phyloP scores from a whole-genome alignment of 2,329 filamentous ascomycete species.

The Verticillium isaacii region DNA sequence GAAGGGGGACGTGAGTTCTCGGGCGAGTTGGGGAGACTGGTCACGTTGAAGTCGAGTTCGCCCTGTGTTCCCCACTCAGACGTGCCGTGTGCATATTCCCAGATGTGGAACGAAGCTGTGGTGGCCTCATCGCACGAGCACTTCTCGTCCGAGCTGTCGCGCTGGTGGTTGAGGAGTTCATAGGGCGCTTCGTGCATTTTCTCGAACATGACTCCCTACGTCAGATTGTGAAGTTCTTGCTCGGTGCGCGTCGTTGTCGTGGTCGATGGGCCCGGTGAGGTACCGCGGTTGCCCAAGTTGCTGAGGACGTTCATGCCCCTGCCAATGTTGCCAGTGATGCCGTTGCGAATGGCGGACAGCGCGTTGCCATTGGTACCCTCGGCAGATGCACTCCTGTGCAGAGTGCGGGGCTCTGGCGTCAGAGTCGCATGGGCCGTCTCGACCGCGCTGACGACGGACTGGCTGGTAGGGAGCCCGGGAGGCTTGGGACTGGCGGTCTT shows the following conservation, averaged over 20 bases:
- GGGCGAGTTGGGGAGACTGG: not conserved
- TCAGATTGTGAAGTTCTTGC: slow-evolving; percentile 41
- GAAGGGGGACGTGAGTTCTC: not conserved
- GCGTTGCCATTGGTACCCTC: slow-evolving; percentile 33
- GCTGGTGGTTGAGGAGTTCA: slow-evolving; percentile 18
- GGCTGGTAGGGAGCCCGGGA: slow-evolving; percentile 31
- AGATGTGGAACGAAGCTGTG: not conserved
- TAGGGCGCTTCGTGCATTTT: slow-evolving; percentile 24
- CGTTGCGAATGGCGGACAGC: slow-evolving; percentile 42
- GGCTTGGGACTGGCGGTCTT: slow-evolving; percentile 28
- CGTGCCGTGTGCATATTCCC: not conserved
- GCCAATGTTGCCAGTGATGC: slow-evolving; percentile 29
- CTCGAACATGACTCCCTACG: slow-evolving; percentile 36
- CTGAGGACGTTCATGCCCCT: slow-evolving; percentile 40
- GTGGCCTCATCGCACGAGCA: not conserved
- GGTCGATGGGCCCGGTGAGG: slow-evolving; percentile 13
- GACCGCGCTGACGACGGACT: slow-evolving; percentile 54
- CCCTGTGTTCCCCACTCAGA: slow-evolving; percentile 1
- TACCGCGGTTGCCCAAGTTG: slow-evolving; percentile 23
- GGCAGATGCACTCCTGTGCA: slow-evolving; percentile 40
- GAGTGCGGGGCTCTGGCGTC: slow-evolving; percentile 34
- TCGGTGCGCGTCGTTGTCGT: slow-evolving; percentile 21
- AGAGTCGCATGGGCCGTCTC: slow-evolving; percentile 53
- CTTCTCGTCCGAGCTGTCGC: not conserved
- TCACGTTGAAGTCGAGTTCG: slow-evolving; percentile 1